Conservation (phyloP, 805 yeast genomes). For the Candida multigemmis region DNA sequence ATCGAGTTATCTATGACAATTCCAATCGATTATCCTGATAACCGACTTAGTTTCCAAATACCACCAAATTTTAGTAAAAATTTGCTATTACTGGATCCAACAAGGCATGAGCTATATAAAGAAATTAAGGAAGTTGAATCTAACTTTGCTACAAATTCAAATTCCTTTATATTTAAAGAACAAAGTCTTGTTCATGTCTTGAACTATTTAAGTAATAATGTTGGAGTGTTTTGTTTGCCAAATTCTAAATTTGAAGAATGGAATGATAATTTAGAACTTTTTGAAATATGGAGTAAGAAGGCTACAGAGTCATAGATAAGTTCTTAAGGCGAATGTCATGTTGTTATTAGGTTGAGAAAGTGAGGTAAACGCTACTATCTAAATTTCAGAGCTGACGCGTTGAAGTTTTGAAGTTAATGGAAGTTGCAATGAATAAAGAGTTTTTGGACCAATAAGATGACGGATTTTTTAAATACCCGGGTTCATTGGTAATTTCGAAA, state of each 20-base stretch:
- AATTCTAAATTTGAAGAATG: slow-evolving; percentile 4
- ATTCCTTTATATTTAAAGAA: slow-evolving; percentile 7
- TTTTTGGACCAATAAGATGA: too few relatives aligned
- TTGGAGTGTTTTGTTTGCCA: slow-evolving; percentile 10
- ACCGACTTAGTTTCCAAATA: slow-evolving; percentile 10
- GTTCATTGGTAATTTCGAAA: too few relatives aligned
- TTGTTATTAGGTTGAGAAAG: too few relatives aligned
- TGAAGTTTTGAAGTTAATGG: too few relatives aligned
- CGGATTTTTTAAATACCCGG: too few relatives aligned
- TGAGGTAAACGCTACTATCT: too few relatives aligned
- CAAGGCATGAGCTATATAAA: not conserved
- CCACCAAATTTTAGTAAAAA: slow-evolving; percentile 22
- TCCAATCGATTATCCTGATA: slow-evolving; percentile 25
- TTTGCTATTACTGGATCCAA: slow-evolving; percentile 2
- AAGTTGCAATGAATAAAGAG: too few relatives aligned
- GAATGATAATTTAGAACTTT: too few relatives aligned
- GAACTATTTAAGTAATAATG: slow-evolving; percentile 23
- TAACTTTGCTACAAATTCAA: slow-evolving; percentile 14
- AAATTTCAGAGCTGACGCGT: too few relatives aligned
- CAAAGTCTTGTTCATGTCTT: slow-evolving; percentile 15
- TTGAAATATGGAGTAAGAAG: too few relatives aligned
- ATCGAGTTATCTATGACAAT: slow-evolving; percentile 23
- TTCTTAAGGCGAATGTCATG: too few relatives aligned
- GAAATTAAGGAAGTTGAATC: slow-evolving; percentile 13
- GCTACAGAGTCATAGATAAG: too few relatives aligned